A percentile compares a stretch with the other conserved stretches of the same genome.
Conservation (phyloP, 768 basidiomycete genomes). For the Kwoniella pini region DNA sequence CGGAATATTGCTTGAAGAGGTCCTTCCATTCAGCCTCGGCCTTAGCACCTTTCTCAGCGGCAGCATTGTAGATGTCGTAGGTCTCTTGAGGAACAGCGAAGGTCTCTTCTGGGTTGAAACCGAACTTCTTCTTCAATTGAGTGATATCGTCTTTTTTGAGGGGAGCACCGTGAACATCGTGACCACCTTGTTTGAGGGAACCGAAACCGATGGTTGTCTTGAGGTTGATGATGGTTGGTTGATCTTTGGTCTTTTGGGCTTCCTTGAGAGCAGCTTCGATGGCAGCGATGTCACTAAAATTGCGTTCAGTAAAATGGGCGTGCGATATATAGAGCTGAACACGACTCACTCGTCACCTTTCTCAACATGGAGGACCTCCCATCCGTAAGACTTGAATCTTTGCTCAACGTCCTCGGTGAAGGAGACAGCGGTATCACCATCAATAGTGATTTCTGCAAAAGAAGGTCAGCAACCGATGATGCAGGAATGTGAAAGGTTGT, state of each 20-base stretch:
- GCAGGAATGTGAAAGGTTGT: no score
- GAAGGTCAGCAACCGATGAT: no score
- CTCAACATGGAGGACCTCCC: slow-evolving; percentile 85
- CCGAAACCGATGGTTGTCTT: slow-evolving; percentile 92
- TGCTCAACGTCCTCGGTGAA: slow-evolving; percentile 92
- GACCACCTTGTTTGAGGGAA: slow-evolving; percentile 87
- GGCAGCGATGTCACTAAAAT: slow-evolving; percentile 66
- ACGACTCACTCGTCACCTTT: slow-evolving; percentile 70
- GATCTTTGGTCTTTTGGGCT: slow-evolving; percentile 71
- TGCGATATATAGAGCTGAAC: neutral
- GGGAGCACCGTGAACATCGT: slow-evolving; percentile 81
- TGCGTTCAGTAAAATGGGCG: slow-evolving; percentile 3
- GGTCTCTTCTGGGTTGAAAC: slow-evolving; percentile 72
- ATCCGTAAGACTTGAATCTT: slow-evolving; percentile 87
- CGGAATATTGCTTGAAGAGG: slow-evolving; percentile 67
- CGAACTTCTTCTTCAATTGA: slow-evolving; percentile 77
- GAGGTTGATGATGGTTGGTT: slow-evolving; percentile 83
- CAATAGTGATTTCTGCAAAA: slow-evolving; percentile 82
- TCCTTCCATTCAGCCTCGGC: slow-evolving; percentile 73
- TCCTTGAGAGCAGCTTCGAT: slow-evolving; percentile 78
- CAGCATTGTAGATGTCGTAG: slow-evolving; percentile 67
- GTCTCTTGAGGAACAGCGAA: slow-evolving; percentile 77
- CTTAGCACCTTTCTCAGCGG: slow-evolving; percentile 71
- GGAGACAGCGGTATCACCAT: slow-evolving; percentile 84
- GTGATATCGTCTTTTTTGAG: slow-evolving; percentile 89